Evolutionary conservation across 2,329 filamentous ascomycete genomes (phyloP), one percentile per base, ranked within the genome.

Genomic region (Calonectria crousiana): DNA sequence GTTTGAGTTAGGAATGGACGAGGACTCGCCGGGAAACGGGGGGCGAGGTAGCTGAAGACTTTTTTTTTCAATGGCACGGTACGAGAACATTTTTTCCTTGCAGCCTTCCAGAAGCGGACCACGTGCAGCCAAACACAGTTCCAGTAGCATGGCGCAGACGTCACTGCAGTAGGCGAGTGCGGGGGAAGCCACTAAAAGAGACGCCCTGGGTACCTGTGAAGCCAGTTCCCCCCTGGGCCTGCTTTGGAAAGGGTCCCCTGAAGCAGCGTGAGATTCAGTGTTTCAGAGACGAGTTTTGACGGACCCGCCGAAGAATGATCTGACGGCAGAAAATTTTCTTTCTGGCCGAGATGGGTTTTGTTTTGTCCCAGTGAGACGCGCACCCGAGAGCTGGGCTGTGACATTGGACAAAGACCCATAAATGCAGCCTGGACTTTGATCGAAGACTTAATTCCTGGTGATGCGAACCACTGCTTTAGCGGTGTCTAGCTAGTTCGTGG

Each of bases 131-230:
- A 71, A 73, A 74, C 73, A 74, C 52, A 67, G 71, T 75, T 75
- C 70, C 66, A 64, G 67, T 60, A 69, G 53, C n/a, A 38, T 41
- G 41, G 68, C n/a, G 62, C 58, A 73, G 71, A 80, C 79, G 79
- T 80, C 79, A 81, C 78, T 77, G 67, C 64, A 75, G 58, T 60
- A 73, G 73, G 62, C 64, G 67, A 78, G 76, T 77, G 77, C 77
- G 77, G 77, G 77, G 75, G 62, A 62, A 60, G 62, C 56, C 76
- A 75, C 76, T 78, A 75, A 74, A 68, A 62, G 47, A 71, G 2
- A 28, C 65, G 69, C 62, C 67, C 69, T 68, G 74, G 68, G 52
- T 52, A 26, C n/a, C 64, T 47, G 9, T 49, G 20, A 58, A 49
- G 28, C 41, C 47, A 51, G 51, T 66, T 4, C 32, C 58, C 56